Base-by-base conservation (phyloP, 129 eudicot genomes). In the Erigeron canadensis region DNA sequence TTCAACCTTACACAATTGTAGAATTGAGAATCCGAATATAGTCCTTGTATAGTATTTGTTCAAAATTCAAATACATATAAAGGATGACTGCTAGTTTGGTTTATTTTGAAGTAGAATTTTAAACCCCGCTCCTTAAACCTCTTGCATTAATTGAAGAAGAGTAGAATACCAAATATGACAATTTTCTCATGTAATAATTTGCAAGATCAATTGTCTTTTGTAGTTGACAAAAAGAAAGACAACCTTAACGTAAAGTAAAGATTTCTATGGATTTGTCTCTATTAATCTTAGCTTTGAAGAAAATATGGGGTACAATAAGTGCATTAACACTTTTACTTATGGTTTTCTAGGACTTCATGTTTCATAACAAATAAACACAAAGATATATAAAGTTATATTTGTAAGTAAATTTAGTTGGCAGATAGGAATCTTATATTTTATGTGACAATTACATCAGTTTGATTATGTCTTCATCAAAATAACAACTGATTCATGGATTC, bases 181-280 rank as follows among this genome's bases (percentile, higher is more conserved):
- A 23, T n/a, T 38, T 37, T 43, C 41, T 39, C 64, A 11, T 39
- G 7, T 42, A 55, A 41, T 18, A 51, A 10, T 34, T 51, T 34
- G 21, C 60, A 51, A 34, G 28, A 70, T 67, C 28, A 67, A 67
- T 23, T 67, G 42, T 21, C 3, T 67, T 13, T 22, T 48, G 13
- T 22, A 15, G 47, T 46, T 51, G 17, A 22, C 3, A 51, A 21
- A 70, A 70, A 13, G 19, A 70, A 55, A 19, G n/a, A 56, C 41
- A 56, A 57, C 13, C 55, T 55, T 70, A 43, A 43, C 55, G 66
- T 70, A 70, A 70, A 70, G 4, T 56, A 21, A 65, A 70, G 12
- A 55, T 70, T 21, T 56, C 17, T 50, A 10, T 56, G 10, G 28
- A 21, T 22, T 38, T 39, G 9, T 70, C 6, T 37, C 11, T 38